A percentile compares a stretch with the other conserved stretches of the same genome.
phyloP scores from a whole-genome alignment of 306 rosid genomes.

The Dryas drummondii region DNA sequence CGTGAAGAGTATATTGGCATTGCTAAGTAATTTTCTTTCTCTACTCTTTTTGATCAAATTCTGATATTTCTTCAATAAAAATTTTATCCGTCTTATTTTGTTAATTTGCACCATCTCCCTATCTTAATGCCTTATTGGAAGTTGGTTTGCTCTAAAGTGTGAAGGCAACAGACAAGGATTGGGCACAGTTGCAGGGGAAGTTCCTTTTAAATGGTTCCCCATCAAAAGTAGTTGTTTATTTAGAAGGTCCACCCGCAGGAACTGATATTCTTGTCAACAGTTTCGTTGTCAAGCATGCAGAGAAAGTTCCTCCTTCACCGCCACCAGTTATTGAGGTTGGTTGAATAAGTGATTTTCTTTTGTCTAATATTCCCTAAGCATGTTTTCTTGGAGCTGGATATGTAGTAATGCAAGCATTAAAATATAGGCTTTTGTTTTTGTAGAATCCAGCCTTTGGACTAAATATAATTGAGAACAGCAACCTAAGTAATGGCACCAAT shows the following conservation, averaged over 20 bases:
- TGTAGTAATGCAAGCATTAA: slow-evolving; percentile 1
- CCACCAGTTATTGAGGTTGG: slow-evolving; percentile 68
- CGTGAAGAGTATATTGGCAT: slow-evolving; percentile 89
- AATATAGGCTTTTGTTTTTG: slow-evolving; percentile 30
- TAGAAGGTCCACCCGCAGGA: slow-evolving; percentile 93
- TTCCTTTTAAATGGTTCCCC: slow-evolving; percentile 86
- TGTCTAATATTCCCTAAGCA: neutral
- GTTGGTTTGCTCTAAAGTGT: slow-evolving; percentile 49
- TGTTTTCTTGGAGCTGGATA: slow-evolving; percentile 19
- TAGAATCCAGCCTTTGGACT: slow-evolving; percentile 70
- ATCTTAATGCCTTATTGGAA: slow-evolving; percentile 22
- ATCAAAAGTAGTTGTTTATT: slow-evolving; percentile 67
- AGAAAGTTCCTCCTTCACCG: slow-evolving; percentile 66
- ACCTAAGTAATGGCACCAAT: slow-evolving; percentile 58
- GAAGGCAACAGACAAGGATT: slow-evolving; percentile 90
- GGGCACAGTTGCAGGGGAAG: slow-evolving; percentile 82
- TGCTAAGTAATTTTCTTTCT: slow-evolving; percentile 58
- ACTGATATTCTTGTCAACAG: slow-evolving; percentile 81
- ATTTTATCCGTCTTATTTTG: neutral
- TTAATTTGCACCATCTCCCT: neutral
- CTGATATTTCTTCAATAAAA: neutral
- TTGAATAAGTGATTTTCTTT: slow-evolving; percentile 14
- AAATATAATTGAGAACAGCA: slow-evolving; percentile 78
- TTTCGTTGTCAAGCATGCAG: slow-evolving; percentile 75
- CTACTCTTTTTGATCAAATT: slow-evolving; percentile 4